Conservation (phyloP, 768 basidiomycete species). For the Mycena latifolia region DNA sequence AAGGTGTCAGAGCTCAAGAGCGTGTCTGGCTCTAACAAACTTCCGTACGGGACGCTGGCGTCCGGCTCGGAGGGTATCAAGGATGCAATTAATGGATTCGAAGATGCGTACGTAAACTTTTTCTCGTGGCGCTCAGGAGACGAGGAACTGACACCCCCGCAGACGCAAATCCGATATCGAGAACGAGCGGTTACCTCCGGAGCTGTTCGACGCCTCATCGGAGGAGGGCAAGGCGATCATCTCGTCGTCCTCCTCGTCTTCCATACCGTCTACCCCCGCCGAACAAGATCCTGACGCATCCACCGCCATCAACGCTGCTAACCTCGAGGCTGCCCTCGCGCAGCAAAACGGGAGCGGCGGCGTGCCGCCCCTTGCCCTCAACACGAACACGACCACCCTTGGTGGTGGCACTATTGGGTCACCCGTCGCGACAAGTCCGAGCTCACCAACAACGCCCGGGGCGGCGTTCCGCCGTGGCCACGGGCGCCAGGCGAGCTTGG, state of each 20-base stretch:
- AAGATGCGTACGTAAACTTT: constrained; percentile 85
- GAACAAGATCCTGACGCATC: constrained; percentile 62
- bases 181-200: constrained; percentile 98
- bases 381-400: constrained; percentile 43
- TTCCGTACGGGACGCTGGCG: constrained; percentile 88
- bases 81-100: constrained; percentile 93
- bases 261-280: constrained; percentile 67
- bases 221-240: constrained; percentile 79
- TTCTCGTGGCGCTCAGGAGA: background rate
- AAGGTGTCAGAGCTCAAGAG: constrained; percentile 97
- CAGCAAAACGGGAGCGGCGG: constrained; percentile 37
- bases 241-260: constrained; percentile 50
- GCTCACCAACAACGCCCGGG: constrained; percentile 57
- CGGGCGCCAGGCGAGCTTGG: constrained; percentile 83
- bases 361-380: constrained; percentile 40
- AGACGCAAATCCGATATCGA: constrained; percentile 98
- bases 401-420: constrained; percentile 19
- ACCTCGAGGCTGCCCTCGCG: constrained; percentile 55
- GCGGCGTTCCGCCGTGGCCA: constrained; percentile 78
- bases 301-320: constrained; percentile 59
- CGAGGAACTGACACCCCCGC: constrained; percentile 13
- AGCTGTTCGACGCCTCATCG: constrained; percentile 86
- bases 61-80: constrained; percentile 95
- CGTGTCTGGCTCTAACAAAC: constrained; percentile 79
- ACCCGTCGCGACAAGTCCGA: constrained; percentile 22